Evolutionary conservation across 2,329 filamentous ascomycete genomes (phyloP), one percentile per base, ranked within the genome.

Genomic region (Colletotrichum sp.): DNA sequence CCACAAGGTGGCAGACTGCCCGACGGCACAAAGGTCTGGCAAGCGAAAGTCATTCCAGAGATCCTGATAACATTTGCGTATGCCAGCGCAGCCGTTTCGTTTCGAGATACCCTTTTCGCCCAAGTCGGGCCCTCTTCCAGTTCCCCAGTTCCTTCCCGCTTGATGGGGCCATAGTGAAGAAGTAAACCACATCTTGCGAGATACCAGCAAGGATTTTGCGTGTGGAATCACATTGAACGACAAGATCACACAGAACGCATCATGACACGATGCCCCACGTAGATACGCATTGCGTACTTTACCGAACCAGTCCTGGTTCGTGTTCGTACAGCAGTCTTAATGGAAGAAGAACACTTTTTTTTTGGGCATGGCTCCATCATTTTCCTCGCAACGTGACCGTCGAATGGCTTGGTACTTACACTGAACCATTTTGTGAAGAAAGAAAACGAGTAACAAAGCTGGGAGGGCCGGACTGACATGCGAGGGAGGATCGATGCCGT

Each of bases 1-100:
- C 2, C 94, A 95, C 82, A 89, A 89, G 77, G 87, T 87, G 69
- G 85, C 82, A 64, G 88, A 92, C 24, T 94, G 93, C 81, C 88
- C 91, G 3, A 85, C 78, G 78, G 76, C 69, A 74, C 76, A 67
- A 75, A 76, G 77, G n/a, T 21, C 44, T 30, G 78, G 55, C 24
- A 34, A 59, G 34, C 64, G 67, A 21, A 70, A 69, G 49, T 68
- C 70, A 32, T 77, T 44, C 18, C 39, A 69, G n/a, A 67, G 34
- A 49, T 67, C 60, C 21, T 52, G 66, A 66, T 77, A 8, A 62
- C 52, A 12, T n/a, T 26, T 18, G 21, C 21, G 15, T 69, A 52
- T 76, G 21, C 30, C 24, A 60, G 39, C 65, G 26, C 26, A 24
- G 28, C 62, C 39, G 9, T 71, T 71, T 28, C 21, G 30, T 73